Percentiles rank a stretch among this genome's conserved stretches.
phyloP scores from a whole-genome alignment of 1,284 basidiomycete genomes.

The Thecaphora thlaspeos region DNA sequence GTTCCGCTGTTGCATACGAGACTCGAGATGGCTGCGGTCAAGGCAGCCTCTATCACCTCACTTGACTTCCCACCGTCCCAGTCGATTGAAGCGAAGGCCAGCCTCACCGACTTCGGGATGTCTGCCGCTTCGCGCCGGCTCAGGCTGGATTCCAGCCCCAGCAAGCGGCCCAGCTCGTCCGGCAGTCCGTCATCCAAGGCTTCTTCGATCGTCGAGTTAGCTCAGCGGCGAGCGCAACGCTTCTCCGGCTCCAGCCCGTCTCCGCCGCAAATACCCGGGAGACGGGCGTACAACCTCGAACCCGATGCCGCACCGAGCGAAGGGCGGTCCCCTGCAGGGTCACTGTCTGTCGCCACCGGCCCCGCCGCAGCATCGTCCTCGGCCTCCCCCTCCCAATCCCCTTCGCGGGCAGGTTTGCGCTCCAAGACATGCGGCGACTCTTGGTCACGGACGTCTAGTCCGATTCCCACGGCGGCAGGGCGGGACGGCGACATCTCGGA shows the following conservation, averaged over 20 bases:
- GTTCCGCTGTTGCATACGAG: no score
- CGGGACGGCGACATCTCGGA: no score
- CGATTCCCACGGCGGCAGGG: conserved; percentile 6
- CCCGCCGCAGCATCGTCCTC: conserved; percentile 5
- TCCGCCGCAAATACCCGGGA: not conserved
- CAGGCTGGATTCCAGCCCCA: not conserved
- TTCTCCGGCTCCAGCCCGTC: no score
- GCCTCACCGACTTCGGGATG: not conserved
- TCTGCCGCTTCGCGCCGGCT: not conserved
- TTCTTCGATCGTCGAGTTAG: not conserved
- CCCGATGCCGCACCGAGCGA: conserved; percentile 7
- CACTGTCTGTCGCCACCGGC: conserved; percentile 2
- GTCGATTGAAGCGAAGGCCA: no score
- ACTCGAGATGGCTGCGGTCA: no score
- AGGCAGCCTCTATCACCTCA: no score
- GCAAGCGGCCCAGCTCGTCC: not conserved
- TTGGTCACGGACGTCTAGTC: conserved; percentile 2
- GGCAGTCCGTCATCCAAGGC: not conserved
- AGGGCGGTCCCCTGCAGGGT: not conserved
- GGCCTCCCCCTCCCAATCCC: conserved; percentile 15
- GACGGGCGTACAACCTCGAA: conserved; percentile 15
- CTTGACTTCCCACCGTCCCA: no score
- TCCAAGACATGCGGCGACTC: no score
- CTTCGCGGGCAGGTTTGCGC: conserved; percentile 14
- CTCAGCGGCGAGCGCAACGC: not conserved